Base-by-base conservation (phyloP, 768 basidiomycete genomes). In the Russula compacta region DNA sequence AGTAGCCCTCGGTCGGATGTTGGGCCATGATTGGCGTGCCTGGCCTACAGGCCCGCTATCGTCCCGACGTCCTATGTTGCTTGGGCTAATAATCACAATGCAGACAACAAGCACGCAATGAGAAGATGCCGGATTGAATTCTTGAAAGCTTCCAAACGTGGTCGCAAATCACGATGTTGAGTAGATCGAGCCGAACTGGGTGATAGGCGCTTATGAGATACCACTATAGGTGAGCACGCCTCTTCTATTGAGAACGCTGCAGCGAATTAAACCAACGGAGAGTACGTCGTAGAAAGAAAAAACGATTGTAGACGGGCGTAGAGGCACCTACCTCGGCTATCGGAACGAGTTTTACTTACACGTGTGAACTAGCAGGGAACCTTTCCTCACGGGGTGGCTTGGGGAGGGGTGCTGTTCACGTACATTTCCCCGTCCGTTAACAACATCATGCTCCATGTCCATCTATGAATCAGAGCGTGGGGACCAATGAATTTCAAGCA, bases 221-320 rank as follows among this genome's bases (percentile, higher is more conserved):
- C 33, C 39, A 51, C 36, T 19, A 10, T n/a, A 29, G 17, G 19
- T 39, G 17, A 32, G 15, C 36, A 46, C n/a, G 7, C 29, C 46
- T 24, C 40, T 58, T 54, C 56, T 53, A 40, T 49, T 63, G 39
- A 57, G 50, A 54, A 49, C 35, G n/a, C 32, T 14, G 32, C 21
- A 33, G 39, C 15, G 15, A n/a, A 57, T 57, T 33, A n/a, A 21
- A 39, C 44, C 21, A 14, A 15, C 19, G 14, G 12, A 46, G 19
- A 19, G 39, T 29, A 17, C 38, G 52, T 48, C n/a, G 40, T 39
- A 14, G 29, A 48, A 24, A 14, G 29, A 48, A 24, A 35, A 15
- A 21, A 29, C 4, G 36, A 44, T 24, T 53, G n/a, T 8, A 15
- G 19, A 36, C 6, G 50, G 36, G 29, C 21, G 15, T 35, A 51